Evolutionary conservation across 352 stramenopile species (phyloP).

Genomic region (Pythium brassicae): DNA sequence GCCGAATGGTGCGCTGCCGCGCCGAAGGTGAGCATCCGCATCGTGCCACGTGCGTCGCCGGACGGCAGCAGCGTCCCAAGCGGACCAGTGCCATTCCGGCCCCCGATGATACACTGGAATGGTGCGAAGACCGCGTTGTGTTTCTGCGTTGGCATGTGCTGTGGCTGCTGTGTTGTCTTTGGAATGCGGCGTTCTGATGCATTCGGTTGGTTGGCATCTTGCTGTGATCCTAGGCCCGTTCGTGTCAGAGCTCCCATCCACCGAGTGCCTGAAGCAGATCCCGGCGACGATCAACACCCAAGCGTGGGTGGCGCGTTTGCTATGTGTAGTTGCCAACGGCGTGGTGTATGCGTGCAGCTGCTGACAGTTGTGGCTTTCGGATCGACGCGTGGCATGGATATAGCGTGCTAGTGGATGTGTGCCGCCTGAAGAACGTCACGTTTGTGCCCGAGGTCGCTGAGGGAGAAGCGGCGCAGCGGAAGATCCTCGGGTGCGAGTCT

Average conservation of each 20-base stretch:
- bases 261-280: slow-evolving; percentile 43
- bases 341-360: not conserved
- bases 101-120: slow-evolving; percentile 37
- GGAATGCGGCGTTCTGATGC: too few relatives aligned
- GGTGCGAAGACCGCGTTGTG: slow-evolving; percentile 8
- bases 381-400: not conserved
- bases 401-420: slow-evolving; percentile 60
- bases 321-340: slow-evolving; percentile 6
- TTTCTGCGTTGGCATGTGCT: too few relatives aligned
- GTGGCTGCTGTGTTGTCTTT: not conserved
- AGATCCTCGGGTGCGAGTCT: slow-evolving; percentile 45
- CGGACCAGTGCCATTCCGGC: slow-evolving; percentile 41
- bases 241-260: slow-evolving; percentile 19
- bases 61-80: slow-evolving; percentile 10
- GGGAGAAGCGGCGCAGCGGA: slow-evolving; percentile 19
- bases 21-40: slow-evolving; percentile 56
- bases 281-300: slow-evolving; percentile 34
- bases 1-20: slow-evolving; percentile 26
- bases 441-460: slow-evolving; percentile 20
- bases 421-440: slow-evolving; percentile 58
- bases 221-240: slow-evolving; percentile 26
- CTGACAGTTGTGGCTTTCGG: not conserved
- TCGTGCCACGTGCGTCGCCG: slow-evolving; percentile 33
- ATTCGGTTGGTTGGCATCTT: not conserved
- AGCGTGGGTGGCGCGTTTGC: slow-evolving; percentile 16